phyloP scores from a whole-genome alignment of 768 basidiomycete genomes.

The Amanita subjunquillea region DNA sequence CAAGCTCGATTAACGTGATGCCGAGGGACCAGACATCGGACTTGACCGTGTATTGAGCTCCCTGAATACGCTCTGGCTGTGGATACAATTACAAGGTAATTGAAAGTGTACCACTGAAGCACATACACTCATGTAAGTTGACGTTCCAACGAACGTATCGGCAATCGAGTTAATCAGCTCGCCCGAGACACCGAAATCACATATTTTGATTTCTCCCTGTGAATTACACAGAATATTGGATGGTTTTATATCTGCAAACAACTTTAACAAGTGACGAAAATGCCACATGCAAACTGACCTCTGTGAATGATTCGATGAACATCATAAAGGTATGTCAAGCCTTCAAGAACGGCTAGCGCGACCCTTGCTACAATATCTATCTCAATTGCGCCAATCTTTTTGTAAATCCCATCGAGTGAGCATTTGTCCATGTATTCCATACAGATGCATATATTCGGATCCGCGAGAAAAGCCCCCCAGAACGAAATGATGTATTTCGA shows the following conservation, averaged over 20 bases:
- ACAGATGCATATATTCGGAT: conserved; percentile 98
- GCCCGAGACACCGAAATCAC: conserved; percentile 98
- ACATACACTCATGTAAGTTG: conserved; percentile 98
- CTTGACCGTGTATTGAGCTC: conserved; percentile 96
- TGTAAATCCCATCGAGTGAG: conserved; percentile 91
- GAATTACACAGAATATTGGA: conserved; percentile 97
- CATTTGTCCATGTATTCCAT: conserved; percentile 97
- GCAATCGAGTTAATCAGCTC: conserved; percentile 98
- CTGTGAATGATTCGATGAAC: conserved; percentile 97
- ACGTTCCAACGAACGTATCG: conserved; percentile 97
- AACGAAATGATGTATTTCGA: conserved; percentile 94
- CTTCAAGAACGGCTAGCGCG: conserved; percentile 90
- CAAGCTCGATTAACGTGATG: conserved; percentile 93
- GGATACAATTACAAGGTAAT: conserved; percentile 7
- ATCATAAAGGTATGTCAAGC: conserved; percentile 95
- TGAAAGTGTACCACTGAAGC: conserved; percentile 6
- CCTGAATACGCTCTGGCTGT: conserved; percentile 98
- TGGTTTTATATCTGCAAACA: conserved; percentile 84
- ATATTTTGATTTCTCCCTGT: conserved; percentile 93
- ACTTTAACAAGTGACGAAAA: neutral
- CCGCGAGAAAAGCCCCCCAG: conserved; percentile 92
- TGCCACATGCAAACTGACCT: conserved; percentile 39
- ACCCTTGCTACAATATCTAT: conserved; percentile 90
- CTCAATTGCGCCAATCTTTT: conserved; percentile 88
- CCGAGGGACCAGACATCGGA: conserved; percentile 99